phyloP scores from a whole-genome alignment of 108 stramenopile genomes.

The Cyclostephanos tholiformis region DNA sequence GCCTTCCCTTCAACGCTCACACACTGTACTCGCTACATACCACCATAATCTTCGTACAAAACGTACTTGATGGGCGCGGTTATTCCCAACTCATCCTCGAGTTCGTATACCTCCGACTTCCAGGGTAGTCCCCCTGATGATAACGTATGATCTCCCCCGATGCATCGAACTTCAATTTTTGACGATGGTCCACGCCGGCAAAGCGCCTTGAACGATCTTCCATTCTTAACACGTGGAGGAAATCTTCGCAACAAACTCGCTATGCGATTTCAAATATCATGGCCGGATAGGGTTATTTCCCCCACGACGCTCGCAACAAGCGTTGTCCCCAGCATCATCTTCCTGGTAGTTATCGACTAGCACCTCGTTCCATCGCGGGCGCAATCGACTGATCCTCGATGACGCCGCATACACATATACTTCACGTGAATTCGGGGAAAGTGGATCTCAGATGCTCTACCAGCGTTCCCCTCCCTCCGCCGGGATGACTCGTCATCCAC shows the following conservation, averaged over 20 bases:
- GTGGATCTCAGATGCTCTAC: slow-evolving; percentile 53
- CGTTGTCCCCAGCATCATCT: too few species aligned
- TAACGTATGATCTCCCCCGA: slow-evolving; percentile 85
- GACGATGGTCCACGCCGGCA: slow-evolving; percentile 90
- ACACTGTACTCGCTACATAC: slow-evolving; percentile 97
- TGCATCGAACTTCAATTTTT: slow-evolving; percentile 69
- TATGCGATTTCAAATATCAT: slow-evolving; percentile 90
- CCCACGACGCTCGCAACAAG: slow-evolving; percentile 31
- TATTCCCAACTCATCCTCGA: slow-evolving; percentile 74
- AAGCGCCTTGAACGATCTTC: slow-evolving; percentile 84
- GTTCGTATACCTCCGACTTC: slow-evolving; percentile 90
- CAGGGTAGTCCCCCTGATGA: slow-evolving; percentile 90
- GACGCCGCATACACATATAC: too few species aligned
- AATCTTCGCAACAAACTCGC: slow-evolving; percentile 86
- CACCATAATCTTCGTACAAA: slow-evolving; percentile 88
- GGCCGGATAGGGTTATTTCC: slow-evolving; percentile 66
- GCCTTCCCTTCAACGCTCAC: slow-evolving; percentile 93
- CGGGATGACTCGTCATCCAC: slow-evolving; percentile 82
- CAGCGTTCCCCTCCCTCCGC: slow-evolving; percentile 59
- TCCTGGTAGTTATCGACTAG: too few species aligned
- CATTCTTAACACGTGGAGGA: too few species aligned
- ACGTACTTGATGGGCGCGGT: slow-evolving; percentile 90
- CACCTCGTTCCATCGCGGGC: slow-evolving; percentile 94
- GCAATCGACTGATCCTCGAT: slow-evolving; percentile 81
- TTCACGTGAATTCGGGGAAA: slow-evolving; percentile 46